Base-by-base conservation (phyloP, 306 rosid genomes). In the Pterocarpus santalinus region DNA sequence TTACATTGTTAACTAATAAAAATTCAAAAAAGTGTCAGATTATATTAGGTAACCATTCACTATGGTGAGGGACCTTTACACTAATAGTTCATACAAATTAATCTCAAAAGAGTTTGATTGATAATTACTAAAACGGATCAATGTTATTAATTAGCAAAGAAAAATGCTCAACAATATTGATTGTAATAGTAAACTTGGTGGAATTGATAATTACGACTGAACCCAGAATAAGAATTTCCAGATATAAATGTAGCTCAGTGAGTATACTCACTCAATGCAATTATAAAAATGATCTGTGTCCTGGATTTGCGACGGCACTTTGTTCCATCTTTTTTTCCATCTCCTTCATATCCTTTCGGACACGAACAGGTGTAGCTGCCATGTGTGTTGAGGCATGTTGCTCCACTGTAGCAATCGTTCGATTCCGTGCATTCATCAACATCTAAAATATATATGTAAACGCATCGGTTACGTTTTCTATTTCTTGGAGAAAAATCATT, bases 341-440 rank as follows among this genome's bases (percentile, higher is more conserved):
- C 82, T 60, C 79, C 86, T 32, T 78, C 8, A 3, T 49, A 73
- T 7, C 76, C 82, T 52, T 39, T 4, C 1, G 69, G 72, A 44
- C 89, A 86, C 7, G 12, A 15, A 69, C 89, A 86, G 0, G 3
- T 9, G 35, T 67, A 78, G 55, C 76, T 8, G 51, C 83, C 88
- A 7, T 1, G 22, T 47, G 4, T 0, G 57, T 85, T 85, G 2
- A 2, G 0, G 52, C 88, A 85, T 44, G 0, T 77, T 17, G 56
- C 74, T 11, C 17, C 65, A 11, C 6, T n/a, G 4, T 3, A 10
- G 32, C 89, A 80, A 4, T 33, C 66, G 4, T 76, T 58, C 7
- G 47, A 56, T 49, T 10, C 71, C 68, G 0, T 7, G 61, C 89
- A 85, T 69, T 88, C 91, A 58, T 88, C 2, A 64, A 57, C 8